Conservation (phyloP, 495 filamentous ascomycete genomes). For the Darksidea phi region DNA sequence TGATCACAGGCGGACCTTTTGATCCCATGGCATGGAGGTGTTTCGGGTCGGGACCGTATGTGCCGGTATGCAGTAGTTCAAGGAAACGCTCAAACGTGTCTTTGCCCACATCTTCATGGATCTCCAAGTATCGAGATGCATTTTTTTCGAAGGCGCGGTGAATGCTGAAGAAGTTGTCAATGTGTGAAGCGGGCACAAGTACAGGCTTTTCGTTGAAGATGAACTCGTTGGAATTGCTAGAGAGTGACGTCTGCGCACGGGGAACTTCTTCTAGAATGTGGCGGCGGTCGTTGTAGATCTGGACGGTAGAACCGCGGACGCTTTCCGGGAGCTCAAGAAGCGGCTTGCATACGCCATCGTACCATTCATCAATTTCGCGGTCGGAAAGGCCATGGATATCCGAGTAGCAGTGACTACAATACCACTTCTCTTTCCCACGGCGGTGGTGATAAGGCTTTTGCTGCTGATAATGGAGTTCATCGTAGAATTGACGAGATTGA, state of each 20-base stretch:
- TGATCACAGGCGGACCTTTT: slow-evolving; percentile 30
- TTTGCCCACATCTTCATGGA: slow-evolving; percentile 16
- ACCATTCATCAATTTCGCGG: slow-evolving; percentile 23
- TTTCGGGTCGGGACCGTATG: slow-evolving; percentile 21
- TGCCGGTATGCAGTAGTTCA: slow-evolving; percentile 25
- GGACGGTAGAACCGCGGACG: slow-evolving; percentile 7
- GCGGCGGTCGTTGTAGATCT: slow-evolving; percentile 12
- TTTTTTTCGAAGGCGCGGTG: slow-evolving; percentile 12
- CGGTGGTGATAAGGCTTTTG: neutral
- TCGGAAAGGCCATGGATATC: slow-evolving; percentile 12
- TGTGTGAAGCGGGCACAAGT: slow-evolving; percentile 3
- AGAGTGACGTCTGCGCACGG: slow-evolving; percentile 9
- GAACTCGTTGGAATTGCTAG: slow-evolving; percentile 18
- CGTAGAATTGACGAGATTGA: neutral
- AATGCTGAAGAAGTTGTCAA: slow-evolving; percentile 17
- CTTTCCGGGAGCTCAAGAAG: slow-evolving; percentile 20
- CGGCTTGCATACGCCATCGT: slow-evolving; percentile 18
- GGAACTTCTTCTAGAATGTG: slow-evolving; percentile 21
- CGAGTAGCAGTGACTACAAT: slow-evolving; percentile 19
- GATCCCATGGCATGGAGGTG: slow-evolving; percentile 1
- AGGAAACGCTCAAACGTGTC: slow-evolving; percentile 26
- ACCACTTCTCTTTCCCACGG: slow-evolving; percentile 6
- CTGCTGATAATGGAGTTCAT: slow-evolving; percentile 4
- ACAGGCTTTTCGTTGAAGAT: slow-evolving; percentile 19
- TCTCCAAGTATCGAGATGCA: slow-evolving; percentile 6